Conservation (phyloP, 1,284 basidiomycete species). For the Papiliotrema nemorosa region DNA sequence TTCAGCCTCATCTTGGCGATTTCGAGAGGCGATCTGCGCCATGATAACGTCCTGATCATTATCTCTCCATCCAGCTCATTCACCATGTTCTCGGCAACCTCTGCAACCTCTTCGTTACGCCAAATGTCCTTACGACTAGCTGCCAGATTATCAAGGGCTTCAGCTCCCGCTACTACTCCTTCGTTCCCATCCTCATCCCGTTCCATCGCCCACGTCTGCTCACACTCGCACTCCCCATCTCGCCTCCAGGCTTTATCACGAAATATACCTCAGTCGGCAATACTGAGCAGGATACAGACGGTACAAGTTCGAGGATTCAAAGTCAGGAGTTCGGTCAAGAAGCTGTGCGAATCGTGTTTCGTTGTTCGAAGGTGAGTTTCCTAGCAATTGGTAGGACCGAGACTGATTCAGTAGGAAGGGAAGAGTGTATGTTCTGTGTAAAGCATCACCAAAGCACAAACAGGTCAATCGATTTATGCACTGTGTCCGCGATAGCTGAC, state of each 20-base stretch:
- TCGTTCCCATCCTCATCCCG: neutral
- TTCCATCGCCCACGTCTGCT: constrained; percentile 4
- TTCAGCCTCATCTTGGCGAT: too few species aligned
- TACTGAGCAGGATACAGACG: constrained; percentile 3
- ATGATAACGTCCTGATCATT: too few species aligned
- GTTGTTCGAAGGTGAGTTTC: constrained; percentile 60
- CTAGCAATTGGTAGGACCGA: too few species aligned
- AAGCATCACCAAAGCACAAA: constrained; percentile 94
- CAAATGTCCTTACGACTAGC: neutral
- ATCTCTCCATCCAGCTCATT: too few species aligned
- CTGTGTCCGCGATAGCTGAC: neutral
- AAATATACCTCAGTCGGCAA: too few species aligned
- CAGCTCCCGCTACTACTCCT: neutral
- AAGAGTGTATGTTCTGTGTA: constrained; percentile 87
- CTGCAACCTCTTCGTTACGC: neutral
- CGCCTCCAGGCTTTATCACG: too few species aligned
- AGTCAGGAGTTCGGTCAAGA: constrained; percentile 89
- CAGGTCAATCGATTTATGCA: constrained; percentile 65
- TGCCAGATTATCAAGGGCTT: neutral
- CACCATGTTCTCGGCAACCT: neutral
- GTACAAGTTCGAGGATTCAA: constrained; percentile 74
- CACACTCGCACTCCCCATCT: neutral
- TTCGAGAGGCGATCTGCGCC: too few species aligned
- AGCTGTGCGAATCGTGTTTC: constrained; percentile 84
- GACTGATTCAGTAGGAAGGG: constrained; percentile 62